These are phyloP conservation scores for Saussurea involucrata DNA, from an alignment of 129 eudicot genomes.

Conservation along the genomic window DNA sequence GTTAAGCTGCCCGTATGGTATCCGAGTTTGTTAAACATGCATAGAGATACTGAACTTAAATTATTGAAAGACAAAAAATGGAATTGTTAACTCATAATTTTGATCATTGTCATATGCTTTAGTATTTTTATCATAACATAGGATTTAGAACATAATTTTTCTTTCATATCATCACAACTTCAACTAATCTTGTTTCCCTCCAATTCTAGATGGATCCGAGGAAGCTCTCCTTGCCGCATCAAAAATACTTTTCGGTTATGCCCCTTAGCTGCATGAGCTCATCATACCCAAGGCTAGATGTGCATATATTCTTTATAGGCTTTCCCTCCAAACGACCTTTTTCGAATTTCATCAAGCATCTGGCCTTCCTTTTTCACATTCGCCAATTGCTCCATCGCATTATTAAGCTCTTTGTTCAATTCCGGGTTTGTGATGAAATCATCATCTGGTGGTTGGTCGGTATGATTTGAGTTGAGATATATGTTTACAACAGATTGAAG, in stretches of 20 bases:
- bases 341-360: background rate
- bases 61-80: too few species aligned
- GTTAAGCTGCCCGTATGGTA: background rate
- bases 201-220: background rate
- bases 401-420: background rate
- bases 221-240: background rate
- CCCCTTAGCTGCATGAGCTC: background rate
- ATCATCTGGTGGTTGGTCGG: background rate
- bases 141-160: background rate
- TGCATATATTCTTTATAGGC: background rate
- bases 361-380: background rate
- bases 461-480: background rate
- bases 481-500: background rate
- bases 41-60: too few species aligned
- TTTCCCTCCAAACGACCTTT: background rate
- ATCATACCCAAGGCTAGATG: background rate
- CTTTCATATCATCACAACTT: background rate
- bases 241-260: background rate
- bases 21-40: background rate
- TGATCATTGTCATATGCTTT: background rate
- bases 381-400: background rate
- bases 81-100: background rate
- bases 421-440: background rate
- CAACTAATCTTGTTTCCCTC: background rate
- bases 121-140: background rate